These are phyloP conservation scores for Priceomyces carsonii DNA, from an alignment of 805 yeast species.

Conservation along the genomic window DNA sequence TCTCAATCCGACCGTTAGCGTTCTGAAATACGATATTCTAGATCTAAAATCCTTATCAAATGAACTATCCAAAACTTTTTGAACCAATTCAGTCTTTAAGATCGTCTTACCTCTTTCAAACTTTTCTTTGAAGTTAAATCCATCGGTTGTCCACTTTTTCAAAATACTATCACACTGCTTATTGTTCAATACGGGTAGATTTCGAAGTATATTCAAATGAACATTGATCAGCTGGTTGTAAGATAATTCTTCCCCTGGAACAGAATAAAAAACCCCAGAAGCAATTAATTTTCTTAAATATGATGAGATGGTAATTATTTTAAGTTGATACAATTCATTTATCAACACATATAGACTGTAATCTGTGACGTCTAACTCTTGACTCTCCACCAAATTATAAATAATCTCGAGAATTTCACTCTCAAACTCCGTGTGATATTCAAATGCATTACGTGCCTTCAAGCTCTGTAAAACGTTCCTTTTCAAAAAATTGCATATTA, in stretches of 20 bases:
- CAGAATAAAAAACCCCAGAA: conserved; percentile 74
- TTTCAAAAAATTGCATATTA: conserved; percentile 48
- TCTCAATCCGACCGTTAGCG: conserved; percentile 42
- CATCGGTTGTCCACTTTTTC: conserved; percentile 45
- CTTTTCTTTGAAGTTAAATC: conserved; percentile 28
- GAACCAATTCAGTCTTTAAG: conserved; percentile 32
- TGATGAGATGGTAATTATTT: conserved; percentile 56
- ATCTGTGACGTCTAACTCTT: conserved; percentile 24
- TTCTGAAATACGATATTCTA: conserved; percentile 13
- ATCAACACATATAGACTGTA: conserved; percentile 45
- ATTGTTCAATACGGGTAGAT: conserved; percentile 56
- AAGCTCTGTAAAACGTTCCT: conserved; percentile 31
- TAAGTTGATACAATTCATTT: conserved; percentile 50
- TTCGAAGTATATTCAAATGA: conserved; percentile 58
- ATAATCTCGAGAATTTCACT: conserved; percentile 42
- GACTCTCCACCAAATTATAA: conserved; percentile 26
- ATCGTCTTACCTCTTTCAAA: conserved; percentile 40
- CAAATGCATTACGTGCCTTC: conserved; percentile 15
- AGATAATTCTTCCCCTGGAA: conserved; percentile 30
- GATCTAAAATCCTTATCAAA: conserved; percentile 14
- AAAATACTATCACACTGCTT: conserved; percentile 58
- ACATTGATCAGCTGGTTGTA: conserved; percentile 25
- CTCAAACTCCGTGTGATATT: conserved; percentile 46
- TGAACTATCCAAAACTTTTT: conserved; percentile 24
- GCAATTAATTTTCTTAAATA: conserved; percentile 82